Evolutionary conservation across 2,329 filamentous ascomycete genomes (phyloP), one percentile per base, ranked within the genome.

Genomic region (Zasmidium citrigriseum): DNA sequence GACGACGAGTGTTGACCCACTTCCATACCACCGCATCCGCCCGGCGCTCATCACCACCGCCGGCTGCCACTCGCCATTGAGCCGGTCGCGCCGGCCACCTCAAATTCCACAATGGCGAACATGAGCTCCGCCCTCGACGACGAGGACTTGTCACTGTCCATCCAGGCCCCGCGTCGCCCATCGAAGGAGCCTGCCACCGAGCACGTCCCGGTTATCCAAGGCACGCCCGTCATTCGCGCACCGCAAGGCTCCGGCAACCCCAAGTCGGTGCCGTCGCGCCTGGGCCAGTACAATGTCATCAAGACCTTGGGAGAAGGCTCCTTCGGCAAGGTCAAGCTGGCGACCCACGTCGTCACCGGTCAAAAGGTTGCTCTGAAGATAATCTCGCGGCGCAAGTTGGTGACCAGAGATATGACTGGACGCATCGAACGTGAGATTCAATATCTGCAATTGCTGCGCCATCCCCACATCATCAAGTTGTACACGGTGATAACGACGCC

Each of bases 391-490:
- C 95, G 95, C 80, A 96, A 97, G 80, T 84, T 99, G 71, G 91
- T 97, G 68, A 98, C 93, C 67, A 85, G 93, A 71, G 95, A 99
- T 76, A 98, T 99, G 95, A 93, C 96, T 54, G 95, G 95, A 60
- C 86, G 95, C 61, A 96, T 99, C 64, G 95, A 99, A 80, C 86
- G 95, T 67, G 95, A 99, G 81, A 99, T 99, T 68, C 93, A 97
- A 75, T 99, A 99, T 73, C 84, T 99, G 63, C 95, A 99, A 78
- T 81, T 99, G 60, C 83, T 99, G 61, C 88, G 95, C 60, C 95
- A 99, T 76, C 95, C 95, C 44, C 95, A 99, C 77, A 99, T 99
- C 74, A 99, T 99, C 81, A 99, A 99, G 78, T 84, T 99, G 86
- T 97, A 82, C 71, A 98, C 95, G 25, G 95, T 99, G 64, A 98